phyloP scores from a whole-genome alignment of 306 rosid genomes.

The Oxytropis ochrocephala region DNA sequence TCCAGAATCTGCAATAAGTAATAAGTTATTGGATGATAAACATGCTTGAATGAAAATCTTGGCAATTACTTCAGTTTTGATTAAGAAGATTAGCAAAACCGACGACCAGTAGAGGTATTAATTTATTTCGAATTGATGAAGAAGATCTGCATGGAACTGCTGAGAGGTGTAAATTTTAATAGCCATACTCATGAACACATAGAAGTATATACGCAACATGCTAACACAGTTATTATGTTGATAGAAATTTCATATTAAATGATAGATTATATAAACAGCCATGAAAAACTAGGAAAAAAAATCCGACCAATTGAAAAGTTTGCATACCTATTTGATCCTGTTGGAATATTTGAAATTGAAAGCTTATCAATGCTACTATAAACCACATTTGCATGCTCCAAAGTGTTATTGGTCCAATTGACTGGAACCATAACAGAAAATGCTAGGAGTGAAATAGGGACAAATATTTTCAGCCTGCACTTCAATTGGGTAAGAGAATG shows the following conservation, averaged over 20 bases:
- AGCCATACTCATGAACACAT: neutral
- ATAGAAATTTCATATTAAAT: constrained; percentile 1
- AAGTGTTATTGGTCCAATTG: constrained; percentile 83
- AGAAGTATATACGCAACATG: neutral
- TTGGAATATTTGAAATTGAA: constrained; percentile 86
- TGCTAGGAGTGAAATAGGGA: constrained; percentile 72
- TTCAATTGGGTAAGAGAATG: constrained; percentile 10
- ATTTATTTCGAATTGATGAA: neutral
- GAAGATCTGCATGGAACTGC: neutral
- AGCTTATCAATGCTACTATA: constrained; percentile 82
- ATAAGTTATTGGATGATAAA: constrained; percentile 15
- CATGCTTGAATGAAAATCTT: neutral
- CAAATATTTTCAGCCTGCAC: constrained; percentile 87
- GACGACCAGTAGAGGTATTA: neutral
- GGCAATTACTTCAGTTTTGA: neutral
- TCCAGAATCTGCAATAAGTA: constrained; percentile 79
- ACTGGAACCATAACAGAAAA: constrained; percentile 86
- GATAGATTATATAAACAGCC: neutral
- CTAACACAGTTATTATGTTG: neutral
- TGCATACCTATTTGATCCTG: constrained; percentile 67
- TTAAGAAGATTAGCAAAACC: neutral
- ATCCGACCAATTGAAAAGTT: neutral
- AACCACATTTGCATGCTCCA: constrained; percentile 53
- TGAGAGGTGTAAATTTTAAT: neutral
- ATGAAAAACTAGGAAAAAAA: neutral